Evolutionary conservation across 208 protist genomes (phyloP), one percentile per base, ranked within the genome.

Genomic region (Leishmania aethiopica): DNA sequence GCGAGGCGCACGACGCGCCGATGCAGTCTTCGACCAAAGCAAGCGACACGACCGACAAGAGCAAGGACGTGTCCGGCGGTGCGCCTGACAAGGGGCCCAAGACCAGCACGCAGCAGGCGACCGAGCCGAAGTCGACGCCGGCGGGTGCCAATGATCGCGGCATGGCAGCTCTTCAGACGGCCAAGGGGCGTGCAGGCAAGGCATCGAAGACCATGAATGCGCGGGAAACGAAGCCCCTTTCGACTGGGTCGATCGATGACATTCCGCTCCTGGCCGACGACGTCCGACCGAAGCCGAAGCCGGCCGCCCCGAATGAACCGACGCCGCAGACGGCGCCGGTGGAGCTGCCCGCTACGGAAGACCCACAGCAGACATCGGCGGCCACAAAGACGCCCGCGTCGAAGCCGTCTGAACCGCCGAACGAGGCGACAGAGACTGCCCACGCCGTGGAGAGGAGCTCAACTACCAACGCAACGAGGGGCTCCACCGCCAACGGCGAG

Each of bases 251-350:
- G 37, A 15, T 86, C 5, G 83, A 86, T 28, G 75, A 80, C 73
- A 83, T 83, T 42, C 83, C 83, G n/a, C 83, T 83, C 11, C 75
- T 83, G 22, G 83, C 78, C 32, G 70, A 85, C 25, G 85, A 83
- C 32, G 82, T 84, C 37, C 77, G 55, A 37, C 78, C 70, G 25
- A 76, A 83, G 75, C 67, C 35, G 71, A 67, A 78, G 71, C 1
- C 75, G 13, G 49, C 60, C 28, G 71, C 49, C n/a, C 45, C 45
- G 47, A 49, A 5, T 10, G 49, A 60, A 22, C 70, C 55, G 59
- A 64, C 57, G 49, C 55, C 37, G 32, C 28, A 37, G 60, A 32
- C 47, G 25, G 64, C 28, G 57, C 60, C 37, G 57, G 55, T 77
- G 66, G 22, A 74, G 25, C 42, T 45, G 42, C 42, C 42, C 42